A percentile compares a stretch with the other conserved stretches of the same genome.
Conservation (phyloP, 257 asterid species). For the Ophiorrhiza pumila region DNA sequence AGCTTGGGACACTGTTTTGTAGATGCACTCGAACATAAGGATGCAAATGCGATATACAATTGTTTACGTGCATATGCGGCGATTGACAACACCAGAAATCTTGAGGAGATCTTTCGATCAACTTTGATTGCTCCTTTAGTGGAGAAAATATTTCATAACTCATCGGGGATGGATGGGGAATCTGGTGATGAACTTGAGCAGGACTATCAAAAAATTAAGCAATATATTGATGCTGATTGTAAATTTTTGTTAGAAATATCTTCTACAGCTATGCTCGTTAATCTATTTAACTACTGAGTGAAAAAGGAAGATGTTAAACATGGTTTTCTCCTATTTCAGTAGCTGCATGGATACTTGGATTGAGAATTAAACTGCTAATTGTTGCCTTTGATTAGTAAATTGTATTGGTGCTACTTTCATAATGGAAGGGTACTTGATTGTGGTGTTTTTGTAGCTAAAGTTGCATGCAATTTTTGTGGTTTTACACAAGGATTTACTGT, state of each 20-base stretch:
- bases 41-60: constrained; percentile 82
- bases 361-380: neutral
- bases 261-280: constrained; percentile 51
- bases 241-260: constrained; percentile 89
- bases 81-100: constrained; percentile 73
- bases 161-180: constrained; percentile 42
- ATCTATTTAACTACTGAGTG: neutral
- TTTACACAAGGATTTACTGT: neutral
- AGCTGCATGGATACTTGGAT: neutral
- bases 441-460: no score
- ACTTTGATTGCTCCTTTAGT: constrained; percentile 69
- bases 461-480: no score
- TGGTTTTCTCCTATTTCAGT: neutral
- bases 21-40: constrained; percentile 91
- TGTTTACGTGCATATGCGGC: constrained; percentile 99
- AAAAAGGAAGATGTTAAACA: neutral
- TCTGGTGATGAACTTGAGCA: constrained; percentile 73
- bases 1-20: constrained; percentile 84
- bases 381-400: neutral
- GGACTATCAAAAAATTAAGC: constrained; percentile 70
- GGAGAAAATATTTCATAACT: constrained; percentile 48
- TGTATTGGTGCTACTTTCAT: neutral
- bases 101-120: constrained; percentile 83
- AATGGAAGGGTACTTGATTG: neutral
- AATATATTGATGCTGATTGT: constrained; percentile 62